Evolutionary conservation across 805 yeast species (phyloP).

Genomic region (Candida arabinofermentans): DNA sequence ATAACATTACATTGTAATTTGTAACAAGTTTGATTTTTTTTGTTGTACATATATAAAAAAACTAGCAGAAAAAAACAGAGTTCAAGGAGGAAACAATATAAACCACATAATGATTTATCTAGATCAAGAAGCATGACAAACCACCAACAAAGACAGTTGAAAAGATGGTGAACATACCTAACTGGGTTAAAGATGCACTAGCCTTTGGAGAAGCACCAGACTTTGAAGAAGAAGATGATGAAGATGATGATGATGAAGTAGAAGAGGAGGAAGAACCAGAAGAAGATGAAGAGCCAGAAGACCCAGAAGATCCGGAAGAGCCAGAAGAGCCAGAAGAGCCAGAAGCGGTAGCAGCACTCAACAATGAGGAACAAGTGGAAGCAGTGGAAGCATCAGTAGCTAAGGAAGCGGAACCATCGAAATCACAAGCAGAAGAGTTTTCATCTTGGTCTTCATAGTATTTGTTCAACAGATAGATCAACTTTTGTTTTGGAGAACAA

Average conservation of each 20-base stretch:
- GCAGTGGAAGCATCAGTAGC: conserved; percentile 36
- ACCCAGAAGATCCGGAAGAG: conserved; percentile 14
- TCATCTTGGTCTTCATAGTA: conserved; percentile 51
- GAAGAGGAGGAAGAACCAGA: conserved; percentile 17
- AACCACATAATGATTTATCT: neutral
- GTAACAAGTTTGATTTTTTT: too few relatives aligned
- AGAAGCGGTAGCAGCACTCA: conserved; percentile 42
- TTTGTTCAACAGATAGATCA: conserved; percentile 60
- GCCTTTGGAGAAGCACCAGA: conserved; percentile 1
- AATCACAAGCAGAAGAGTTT: conserved; percentile 58
- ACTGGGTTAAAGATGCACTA: conserved; percentile 12
- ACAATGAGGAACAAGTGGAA: conserved; percentile 45
- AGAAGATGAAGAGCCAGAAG: conserved; percentile 13
- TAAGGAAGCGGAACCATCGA: conserved; percentile 64
- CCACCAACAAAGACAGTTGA: conserved; percentile 43
- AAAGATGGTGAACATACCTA: conserved; percentile 33
- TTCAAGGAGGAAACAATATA: neutral
- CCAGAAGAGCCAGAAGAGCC: conserved; percentile 33
- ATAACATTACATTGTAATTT: too few relatives aligned
- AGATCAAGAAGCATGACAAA: conserved; percentile 32
- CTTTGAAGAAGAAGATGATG: conserved; percentile 19
- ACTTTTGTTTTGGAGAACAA: conserved; percentile 68
- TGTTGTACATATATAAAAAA: too few relatives aligned
- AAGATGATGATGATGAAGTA: conserved; percentile 18
- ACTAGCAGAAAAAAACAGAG: neutral